These are phyloP conservation scores for Verticillium nubilum DNA, from an alignment of 2,329 filamentous ascomycete genomes.

Conservation along the genomic window DNA sequence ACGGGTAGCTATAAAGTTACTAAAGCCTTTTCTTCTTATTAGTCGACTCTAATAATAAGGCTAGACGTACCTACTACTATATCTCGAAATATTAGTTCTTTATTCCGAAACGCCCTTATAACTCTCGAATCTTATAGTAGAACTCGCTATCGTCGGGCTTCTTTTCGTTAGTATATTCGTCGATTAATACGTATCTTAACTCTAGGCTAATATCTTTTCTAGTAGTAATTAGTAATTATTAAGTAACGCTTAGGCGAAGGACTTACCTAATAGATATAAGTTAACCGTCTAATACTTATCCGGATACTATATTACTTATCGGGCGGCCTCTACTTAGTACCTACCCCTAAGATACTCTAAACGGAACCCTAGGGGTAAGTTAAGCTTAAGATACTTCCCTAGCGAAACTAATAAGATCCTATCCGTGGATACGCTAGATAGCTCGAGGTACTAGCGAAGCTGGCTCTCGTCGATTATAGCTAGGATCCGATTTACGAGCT, in stretches of 20 bases:
- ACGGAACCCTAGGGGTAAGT: constrained; percentile 13
- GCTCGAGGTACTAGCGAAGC: constrained; percentile 15
- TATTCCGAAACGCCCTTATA: constrained; percentile 9
- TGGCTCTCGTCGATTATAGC: constrained; percentile 19
- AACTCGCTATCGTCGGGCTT: constrained; percentile 11
- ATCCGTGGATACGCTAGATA: constrained; percentile 1
- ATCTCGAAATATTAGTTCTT: constrained; percentile 14
- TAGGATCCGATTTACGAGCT: constrained; percentile 23
- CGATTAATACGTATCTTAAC: constrained; percentile 5
- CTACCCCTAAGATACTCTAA: constrained; percentile 19
- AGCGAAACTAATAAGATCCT: too few relatives aligned
- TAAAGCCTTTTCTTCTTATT: constrained; percentile 16
- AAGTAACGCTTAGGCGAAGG: too few relatives aligned
- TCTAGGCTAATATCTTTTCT: constrained; percentile 9
- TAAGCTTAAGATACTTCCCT: constrained; percentile 7
- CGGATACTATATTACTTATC: background rate
- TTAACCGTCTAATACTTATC: constrained; percentile 19
- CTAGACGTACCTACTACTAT: constrained; percentile 18
- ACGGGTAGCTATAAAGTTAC: constrained; percentile 16
- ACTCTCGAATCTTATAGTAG: constrained; percentile 16
- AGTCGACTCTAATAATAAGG: constrained; percentile 11
- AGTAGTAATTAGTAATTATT: background rate
- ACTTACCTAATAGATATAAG: constrained; percentile 20
- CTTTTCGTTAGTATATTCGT: constrained; percentile 12
- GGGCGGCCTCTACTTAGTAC: constrained; percentile 12